Evolutionary conservation across 345 rosid species (phyloP).

Genomic region (Arabidopsis arenosa): DNA sequence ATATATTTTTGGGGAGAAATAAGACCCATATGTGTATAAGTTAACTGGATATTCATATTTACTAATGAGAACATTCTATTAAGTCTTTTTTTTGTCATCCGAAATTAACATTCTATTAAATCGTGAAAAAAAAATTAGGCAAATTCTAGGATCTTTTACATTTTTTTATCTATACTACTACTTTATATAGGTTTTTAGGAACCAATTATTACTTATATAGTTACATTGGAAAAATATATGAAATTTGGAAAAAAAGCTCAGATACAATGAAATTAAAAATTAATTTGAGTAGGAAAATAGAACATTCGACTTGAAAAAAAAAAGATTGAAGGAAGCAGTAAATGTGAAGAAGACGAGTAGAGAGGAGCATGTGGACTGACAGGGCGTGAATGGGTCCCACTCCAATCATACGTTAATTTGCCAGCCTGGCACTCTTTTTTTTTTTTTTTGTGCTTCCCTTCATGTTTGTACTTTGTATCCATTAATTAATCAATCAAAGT

Average conservation of each 20-base stretch:
- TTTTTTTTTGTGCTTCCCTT: background rate
- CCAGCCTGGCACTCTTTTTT: slow-evolving; percentile 32
- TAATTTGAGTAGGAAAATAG: background rate
- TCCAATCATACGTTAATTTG: slow-evolving; percentile 39
- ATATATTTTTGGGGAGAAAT: background rate
- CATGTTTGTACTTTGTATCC: too few species aligned
- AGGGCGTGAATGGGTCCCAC: slow-evolving; percentile 40
- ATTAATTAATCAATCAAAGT: too few species aligned
- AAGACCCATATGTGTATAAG: background rate
- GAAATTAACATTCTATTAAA: background rate
- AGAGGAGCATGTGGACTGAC: slow-evolving; percentile 46
- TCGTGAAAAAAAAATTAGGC: background rate
- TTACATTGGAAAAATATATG: background rate
- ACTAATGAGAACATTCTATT: background rate
- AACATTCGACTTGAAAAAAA: slow-evolving; percentile 7
- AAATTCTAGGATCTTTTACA: background rate
- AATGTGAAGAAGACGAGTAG: slow-evolving; percentile 26
- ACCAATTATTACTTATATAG: background rate
- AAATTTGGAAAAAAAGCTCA: background rate
- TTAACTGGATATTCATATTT: background rate
- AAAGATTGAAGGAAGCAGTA: slow-evolving; percentile 16
- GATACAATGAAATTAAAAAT: background rate
- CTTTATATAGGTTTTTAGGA: background rate
- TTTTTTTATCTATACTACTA: background rate
- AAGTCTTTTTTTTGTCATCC: too few species aligned